phyloP scores from a whole-genome alignment of 179 eudicot species.

The Camellia oleifera region DNA sequence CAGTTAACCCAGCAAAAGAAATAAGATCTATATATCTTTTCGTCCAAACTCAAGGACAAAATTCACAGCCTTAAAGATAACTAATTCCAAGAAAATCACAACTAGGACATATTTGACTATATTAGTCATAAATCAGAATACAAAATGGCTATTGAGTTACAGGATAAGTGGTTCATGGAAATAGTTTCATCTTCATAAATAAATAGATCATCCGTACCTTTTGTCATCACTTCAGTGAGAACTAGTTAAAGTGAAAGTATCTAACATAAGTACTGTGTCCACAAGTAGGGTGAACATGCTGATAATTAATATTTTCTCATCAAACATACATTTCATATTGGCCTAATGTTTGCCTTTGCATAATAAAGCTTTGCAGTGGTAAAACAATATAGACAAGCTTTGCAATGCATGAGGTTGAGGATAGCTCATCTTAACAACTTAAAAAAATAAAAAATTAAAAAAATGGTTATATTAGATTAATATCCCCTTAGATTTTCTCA shows the following conservation, averaged over 20 bases:
- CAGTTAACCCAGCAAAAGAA: slow-evolving; percentile 8
- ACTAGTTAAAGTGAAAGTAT: background rate
- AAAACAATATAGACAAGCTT: too few species aligned
- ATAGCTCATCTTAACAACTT: too few species aligned
- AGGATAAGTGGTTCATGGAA: background rate
- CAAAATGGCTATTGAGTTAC: background rate
- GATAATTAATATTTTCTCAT: background rate
- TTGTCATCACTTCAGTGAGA: background rate
- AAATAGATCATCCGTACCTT: background rate
- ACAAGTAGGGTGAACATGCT: background rate
- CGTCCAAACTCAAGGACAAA: background rate
- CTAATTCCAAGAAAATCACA: background rate
- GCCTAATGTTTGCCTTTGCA: background rate
- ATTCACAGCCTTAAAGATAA: background rate
- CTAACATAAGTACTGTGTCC: background rate
- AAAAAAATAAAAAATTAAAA: too few species aligned
- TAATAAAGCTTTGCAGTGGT: too few species aligned
- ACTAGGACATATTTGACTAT: background rate
- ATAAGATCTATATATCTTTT: background rate
- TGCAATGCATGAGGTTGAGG: too few species aligned
- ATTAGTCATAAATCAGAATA: slow-evolving; percentile 2
- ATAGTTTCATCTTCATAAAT: background rate
- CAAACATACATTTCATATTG: background rate
- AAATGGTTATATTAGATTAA: too few species aligned
- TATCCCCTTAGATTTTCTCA: too few species aligned